Conservation (phyloP, 345 rosid genomes). For the Bruguiera parviflora region DNA sequence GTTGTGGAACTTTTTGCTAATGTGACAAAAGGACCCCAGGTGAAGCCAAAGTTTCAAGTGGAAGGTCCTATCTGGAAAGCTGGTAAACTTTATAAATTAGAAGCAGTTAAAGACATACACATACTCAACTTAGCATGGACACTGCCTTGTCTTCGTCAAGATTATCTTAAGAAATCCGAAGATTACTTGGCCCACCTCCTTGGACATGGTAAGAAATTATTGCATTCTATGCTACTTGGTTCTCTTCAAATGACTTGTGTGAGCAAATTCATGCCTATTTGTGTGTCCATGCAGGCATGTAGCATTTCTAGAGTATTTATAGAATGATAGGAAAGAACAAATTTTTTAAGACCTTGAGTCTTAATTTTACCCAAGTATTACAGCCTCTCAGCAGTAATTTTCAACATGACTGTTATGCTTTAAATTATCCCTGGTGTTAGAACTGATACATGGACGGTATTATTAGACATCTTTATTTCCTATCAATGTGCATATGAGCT, state of each 20-base stretch:
- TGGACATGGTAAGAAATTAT: constrained; percentile 46
- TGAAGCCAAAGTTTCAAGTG: constrained; percentile 49
- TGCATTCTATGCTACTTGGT: not conserved
- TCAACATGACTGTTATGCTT: constrained; percentile 1
- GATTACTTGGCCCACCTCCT: constrained; percentile 91
- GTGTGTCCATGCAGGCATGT: too few relatives aligned
- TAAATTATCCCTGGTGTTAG: constrained; percentile 3
- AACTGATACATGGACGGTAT: not conserved
- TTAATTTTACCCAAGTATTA: too few relatives aligned
- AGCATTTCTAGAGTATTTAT: too few relatives aligned
- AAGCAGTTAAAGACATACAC: constrained; percentile 90
- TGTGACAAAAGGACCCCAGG: constrained; percentile 62
- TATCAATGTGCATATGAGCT: constrained; percentile 1
- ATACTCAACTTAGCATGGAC: constrained; percentile 83
- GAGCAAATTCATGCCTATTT: too few relatives aligned
- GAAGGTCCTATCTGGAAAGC: constrained; percentile 78
- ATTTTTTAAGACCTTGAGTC: too few relatives aligned
- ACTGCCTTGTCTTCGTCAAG: constrained; percentile 80
- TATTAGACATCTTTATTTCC: not conserved
- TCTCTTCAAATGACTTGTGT: too few relatives aligned
- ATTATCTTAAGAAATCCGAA: constrained; percentile 88
- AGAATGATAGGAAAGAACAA: too few relatives aligned
- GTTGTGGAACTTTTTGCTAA: constrained; percentile 67
- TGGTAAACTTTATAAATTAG: constrained; percentile 71
- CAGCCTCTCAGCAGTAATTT: not conserved